These are phyloP conservation scores for Tulasnella sp. DNA, from an alignment of 768 basidiomycete species.

Conservation along the genomic window DNA sequence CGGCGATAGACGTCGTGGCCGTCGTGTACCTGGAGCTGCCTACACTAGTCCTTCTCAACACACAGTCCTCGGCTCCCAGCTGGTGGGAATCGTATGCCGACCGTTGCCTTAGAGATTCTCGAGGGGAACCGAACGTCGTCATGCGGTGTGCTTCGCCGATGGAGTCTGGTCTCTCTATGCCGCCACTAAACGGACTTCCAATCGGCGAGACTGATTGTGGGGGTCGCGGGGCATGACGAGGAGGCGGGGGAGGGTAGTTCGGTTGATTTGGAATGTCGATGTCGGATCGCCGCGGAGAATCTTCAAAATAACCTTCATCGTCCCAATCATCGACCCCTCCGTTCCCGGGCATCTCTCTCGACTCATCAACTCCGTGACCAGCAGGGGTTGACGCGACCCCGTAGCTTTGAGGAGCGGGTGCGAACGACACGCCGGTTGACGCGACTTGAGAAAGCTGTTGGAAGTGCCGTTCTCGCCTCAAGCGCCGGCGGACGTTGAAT, in stretches of 20 bases:
- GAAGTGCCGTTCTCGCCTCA: neutral
- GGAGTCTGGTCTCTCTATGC: neutral
- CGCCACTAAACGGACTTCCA: neutral
- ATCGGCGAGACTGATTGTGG: neutral
- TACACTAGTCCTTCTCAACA: neutral
- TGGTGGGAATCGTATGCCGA: neutral
- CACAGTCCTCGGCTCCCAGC: neutral
- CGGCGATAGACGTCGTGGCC: neutral
- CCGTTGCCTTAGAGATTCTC: neutral
- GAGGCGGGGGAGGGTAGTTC: neutral
- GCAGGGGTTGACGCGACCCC: neutral
- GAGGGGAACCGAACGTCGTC: neutral
- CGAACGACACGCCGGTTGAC: neutral
- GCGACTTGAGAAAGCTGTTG: neutral
- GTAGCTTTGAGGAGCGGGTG: neutral
- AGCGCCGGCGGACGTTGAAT: conserved; percentile 2
- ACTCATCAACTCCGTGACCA: neutral
- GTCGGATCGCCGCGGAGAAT: no score
- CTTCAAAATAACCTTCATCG: neutral
- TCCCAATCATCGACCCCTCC: neutral
- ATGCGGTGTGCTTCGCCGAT: neutral
- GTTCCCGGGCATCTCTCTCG: neutral
- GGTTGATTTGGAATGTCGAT: neutral
- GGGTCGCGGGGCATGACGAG: neutral
- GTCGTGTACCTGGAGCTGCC: neutral